Evolutionary conservation across 1,139 yeast genomes (phyloP).

Genomic region (Lodderomyces beijingensis): DNA sequence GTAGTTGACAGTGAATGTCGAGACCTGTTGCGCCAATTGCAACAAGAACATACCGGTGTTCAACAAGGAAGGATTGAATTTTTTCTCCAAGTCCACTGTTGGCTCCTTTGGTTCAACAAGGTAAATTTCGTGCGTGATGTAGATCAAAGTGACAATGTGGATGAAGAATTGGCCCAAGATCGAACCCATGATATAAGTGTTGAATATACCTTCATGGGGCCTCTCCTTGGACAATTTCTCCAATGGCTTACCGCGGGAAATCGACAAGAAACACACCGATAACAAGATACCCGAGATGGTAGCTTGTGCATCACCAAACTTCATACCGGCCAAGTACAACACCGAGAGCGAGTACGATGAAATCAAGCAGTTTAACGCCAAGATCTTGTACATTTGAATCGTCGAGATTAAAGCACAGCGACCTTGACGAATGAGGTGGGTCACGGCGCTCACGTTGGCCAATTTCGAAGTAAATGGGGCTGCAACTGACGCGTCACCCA

Average conservation of each 20-base stretch:
- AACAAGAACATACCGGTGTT: slow-evolving; percentile 95
- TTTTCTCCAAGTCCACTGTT: slow-evolving; percentile 82
- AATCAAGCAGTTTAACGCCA: slow-evolving; percentile 94
- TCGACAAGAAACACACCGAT: slow-evolving; percentile 92
- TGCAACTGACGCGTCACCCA: slow-evolving; percentile 99
- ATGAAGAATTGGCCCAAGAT: slow-evolving; percentile 94
- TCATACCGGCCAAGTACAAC: slow-evolving; percentile 93
- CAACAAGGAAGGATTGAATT: slow-evolving; percentile 80
- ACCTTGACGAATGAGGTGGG: slow-evolving; percentile 94
- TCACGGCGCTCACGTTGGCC: slow-evolving; percentile 87
- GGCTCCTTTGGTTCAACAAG: slow-evolving; percentile 89
- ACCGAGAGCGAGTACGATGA: slow-evolving; percentile 95
- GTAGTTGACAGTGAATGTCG: slow-evolving; percentile 96
- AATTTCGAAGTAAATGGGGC: slow-evolving; percentile 98
- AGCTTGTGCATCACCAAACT: slow-evolving; percentile 96
- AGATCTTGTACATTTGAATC: slow-evolving; percentile 96
- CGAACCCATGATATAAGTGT: slow-evolving; percentile 93
- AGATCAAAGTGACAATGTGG: slow-evolving; percentile 78
- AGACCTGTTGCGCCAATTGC: slow-evolving; percentile 93
- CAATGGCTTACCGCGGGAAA: slow-evolving; percentile 89
- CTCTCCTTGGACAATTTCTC: slow-evolving; percentile 88
- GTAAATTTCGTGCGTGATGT: slow-evolving; percentile 79
- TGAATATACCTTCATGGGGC: slow-evolving; percentile 97
- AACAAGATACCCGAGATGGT: slow-evolving; percentile 87
- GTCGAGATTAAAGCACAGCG: slow-evolving; percentile 97